Base-by-base conservation (phyloP, 2,329 filamentous ascomycete genomes). In the Ophiostoma triangulosporum region DNA sequence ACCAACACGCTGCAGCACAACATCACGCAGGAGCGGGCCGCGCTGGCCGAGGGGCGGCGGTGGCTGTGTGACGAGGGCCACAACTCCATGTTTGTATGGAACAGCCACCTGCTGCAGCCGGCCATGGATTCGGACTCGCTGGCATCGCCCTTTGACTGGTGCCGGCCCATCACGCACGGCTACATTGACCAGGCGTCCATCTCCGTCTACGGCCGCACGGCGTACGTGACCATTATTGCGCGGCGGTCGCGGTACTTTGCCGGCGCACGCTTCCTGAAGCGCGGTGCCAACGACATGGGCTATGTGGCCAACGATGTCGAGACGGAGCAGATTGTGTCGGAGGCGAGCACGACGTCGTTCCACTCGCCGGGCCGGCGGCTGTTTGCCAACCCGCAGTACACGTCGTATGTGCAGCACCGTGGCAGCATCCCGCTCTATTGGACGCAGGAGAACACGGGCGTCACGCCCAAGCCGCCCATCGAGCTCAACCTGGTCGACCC, bases 231-330 rank as follows among this genome's bases (percentile, higher is more conserved):
- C 0, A 83, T 98, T 51, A 95, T 98, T 62, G 94, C 93, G 3
- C 77, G 93, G 54, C 81, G 93, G 31, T 98, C 93, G 15, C 80
- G 93, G 8, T 88, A 88, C 67, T 98, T 97, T 67, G 93, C 93
- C 3, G 93, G 93, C 27, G 93, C 93, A 35, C 78, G 93, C 3
- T 98, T 96, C 60, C 70, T 98, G 52, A 98, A 98, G 68, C 83
- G 93, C 55, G 93, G 93, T 31, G 86, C 89, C 48, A 98, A 98
- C 63, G 93, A 98, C 65, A 66, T 90, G 54, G 91, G 93, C 14
- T 95, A 95, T 65, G 93, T 98, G 53, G 94, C 93, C 51, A 98
- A 98, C 64, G 94, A 98, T 67, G 93, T 98, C 24, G 94, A 98
- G 69, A 97, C 93, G 1, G 93, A 98, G 68, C 93, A 98, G 66